Percentiles rank a stretch among this genome's conserved stretches.
These are phyloP conservation scores for Cercospora berteroae DNA, from an alignment of 2,329 filamentous ascomycete genomes.

Conservation along the genomic window DNA sequence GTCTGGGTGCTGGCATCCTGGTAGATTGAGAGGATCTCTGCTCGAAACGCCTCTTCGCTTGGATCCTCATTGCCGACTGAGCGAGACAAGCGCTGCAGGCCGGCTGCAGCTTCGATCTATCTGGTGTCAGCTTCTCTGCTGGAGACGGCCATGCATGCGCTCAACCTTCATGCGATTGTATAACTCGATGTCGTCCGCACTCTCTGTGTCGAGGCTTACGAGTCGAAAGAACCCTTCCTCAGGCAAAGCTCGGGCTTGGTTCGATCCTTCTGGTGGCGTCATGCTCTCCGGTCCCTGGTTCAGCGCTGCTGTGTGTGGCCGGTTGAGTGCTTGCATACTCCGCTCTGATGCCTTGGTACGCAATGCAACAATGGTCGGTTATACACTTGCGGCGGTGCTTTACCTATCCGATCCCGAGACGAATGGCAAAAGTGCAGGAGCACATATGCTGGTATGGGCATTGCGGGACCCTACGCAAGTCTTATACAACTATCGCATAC, in stretches of 20 bases:
- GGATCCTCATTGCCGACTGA: not conserved
- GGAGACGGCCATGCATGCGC: not conserved
- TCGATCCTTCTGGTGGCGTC: not conserved
- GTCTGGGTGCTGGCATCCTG: constrained; percentile 39
- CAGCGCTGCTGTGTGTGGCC: not conserved
- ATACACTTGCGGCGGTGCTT: not conserved
- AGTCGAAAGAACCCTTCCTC: not conserved
- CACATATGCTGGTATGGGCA: not conserved
- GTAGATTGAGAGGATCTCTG: constrained; percentile 42
- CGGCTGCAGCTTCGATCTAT: not conserved
- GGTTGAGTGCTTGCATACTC: not conserved
- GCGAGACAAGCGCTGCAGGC: constrained; percentile 5
- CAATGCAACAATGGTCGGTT: not conserved
- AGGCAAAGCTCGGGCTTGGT: not conserved
- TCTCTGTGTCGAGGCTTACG: not conserved
- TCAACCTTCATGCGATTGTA: not conserved
- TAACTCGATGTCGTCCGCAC: not conserved
- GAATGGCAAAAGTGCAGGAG: not conserved
- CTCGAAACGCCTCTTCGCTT: constrained; percentile 45
- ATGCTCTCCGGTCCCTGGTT: not conserved
- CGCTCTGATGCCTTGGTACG: not conserved
- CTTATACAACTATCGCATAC: not conserved
- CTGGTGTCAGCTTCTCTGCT: not conserved
- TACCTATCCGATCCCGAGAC: not conserved
- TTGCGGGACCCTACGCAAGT: not conserved